Conservation (phyloP, 768 basidiomycete genomes). For the Pleurotus cornucopiae region DNA sequence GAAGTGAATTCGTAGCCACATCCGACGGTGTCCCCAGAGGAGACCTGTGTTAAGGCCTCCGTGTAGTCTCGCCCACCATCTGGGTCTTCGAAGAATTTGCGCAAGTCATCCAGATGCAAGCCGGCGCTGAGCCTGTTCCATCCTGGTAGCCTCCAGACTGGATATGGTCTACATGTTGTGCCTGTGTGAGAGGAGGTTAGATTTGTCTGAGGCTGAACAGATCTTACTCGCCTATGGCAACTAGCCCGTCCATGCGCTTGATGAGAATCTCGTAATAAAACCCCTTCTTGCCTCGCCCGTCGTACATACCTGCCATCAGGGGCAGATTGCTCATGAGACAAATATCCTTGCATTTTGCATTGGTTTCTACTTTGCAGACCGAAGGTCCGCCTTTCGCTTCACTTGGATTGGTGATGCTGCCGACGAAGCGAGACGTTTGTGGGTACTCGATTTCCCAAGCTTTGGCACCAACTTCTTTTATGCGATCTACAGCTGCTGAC, state of each 20-base stretch:
- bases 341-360: conserved; percentile 37
- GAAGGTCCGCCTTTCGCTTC: conserved; percentile 28
- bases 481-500: conserved; percentile 48
- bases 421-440: conserved; percentile 36
- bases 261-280: conserved; percentile 65
- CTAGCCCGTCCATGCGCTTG: conserved; percentile 49
- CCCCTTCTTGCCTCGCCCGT: conserved; percentile 47
- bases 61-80: conserved; percentile 60
- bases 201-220: neutral
- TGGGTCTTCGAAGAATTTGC: conserved; percentile 70
- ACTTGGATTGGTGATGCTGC: conserved; percentile 31
- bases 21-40: conserved; percentile 50
- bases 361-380: conserved; percentile 39
- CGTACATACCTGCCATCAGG: conserved; percentile 56
- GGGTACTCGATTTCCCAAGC: conserved; percentile 53
- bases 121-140: conserved; percentile 68
- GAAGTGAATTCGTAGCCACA: conserved; percentile 59
- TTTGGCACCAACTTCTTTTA: conserved; percentile 38
- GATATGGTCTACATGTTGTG: conserved; percentile 62
- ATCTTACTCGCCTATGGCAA: conserved; percentile 49
- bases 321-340: conserved; percentile 60
- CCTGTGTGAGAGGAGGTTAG: conserved; percentile 31
- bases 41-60: conserved; percentile 24
- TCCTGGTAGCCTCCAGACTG: conserved; percentile 61
- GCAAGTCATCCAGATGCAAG: conserved; percentile 65